Base-by-base conservation (phyloP, 306 rosid genomes). In the Gastrolobium villosum region DNA sequence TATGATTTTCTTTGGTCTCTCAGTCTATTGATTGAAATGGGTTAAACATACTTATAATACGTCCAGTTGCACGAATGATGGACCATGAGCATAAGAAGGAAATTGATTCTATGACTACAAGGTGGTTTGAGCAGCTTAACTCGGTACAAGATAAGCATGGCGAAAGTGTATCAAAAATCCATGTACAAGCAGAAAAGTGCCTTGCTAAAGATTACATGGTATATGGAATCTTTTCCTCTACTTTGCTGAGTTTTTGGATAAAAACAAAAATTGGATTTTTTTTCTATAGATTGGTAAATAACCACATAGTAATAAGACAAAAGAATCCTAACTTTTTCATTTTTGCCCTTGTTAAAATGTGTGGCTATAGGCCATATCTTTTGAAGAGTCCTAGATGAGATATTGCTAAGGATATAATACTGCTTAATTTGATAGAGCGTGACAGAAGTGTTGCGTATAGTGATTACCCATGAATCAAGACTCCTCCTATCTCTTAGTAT, bases 181-280 rank as follows among this genome's bases (percentile, higher is more conserved):
- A 84, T 72, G 60, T 70, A 70, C 87, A 89, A 69, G 85, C 97
- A 59, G 97, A 94, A 62, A 83, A 89, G 79, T 50, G 82, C 80
- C 88, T 92, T 5, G 83, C 82, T 65, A 80, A 87, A 72, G 93
- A 94, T 83, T 94, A 90, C 79, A 41, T 86, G 94, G 97, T 94
- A 82, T n/a, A 52, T 60, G 13, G 15, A 28, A 71, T 20, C 72
- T 65, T 49, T 49, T 57, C 65, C 72, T 11, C 26, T 70, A 20
- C 10, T 61, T 45, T 62, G 13, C 48, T 10, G 10, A 55, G 41
- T n/a, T n/a, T n/a, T n/a, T n/a, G n/a, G n/a, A n/a, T n/a, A n/a
- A n/a, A n/a, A n/a, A n/a, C n/a, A n/a, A n/a, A n/a, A n/a, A n/a
- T n/a, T n/a, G n/a, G n/a, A n/a, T n/a, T n/a, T n/a, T n/a, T n/a